A percentile compares a stretch with the other conserved stretches of the same genome.
Evolutionary conservation across 2,329 filamentous ascomycete species (phyloP).

Genomic region (Aureobasidium zeae): DNA sequence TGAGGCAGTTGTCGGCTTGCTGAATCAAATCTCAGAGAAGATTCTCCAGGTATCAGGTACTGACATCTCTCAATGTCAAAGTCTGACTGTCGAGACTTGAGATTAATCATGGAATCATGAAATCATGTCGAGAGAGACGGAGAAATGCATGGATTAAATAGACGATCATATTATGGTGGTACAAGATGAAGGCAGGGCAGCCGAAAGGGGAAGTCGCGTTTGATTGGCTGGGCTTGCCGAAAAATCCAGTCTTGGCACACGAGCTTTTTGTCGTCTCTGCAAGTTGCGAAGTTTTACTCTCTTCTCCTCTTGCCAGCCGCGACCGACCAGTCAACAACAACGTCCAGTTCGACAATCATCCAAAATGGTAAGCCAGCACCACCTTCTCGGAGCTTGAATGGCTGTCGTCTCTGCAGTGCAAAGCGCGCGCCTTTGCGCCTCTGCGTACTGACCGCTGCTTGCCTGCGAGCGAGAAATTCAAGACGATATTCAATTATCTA

Average conservation of each 20-base stretch:
- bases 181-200: too few relatives aligned
- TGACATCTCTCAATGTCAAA: too few relatives aligned
- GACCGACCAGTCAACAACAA: constrained; percentile 14
- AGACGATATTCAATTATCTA: constrained; percentile 12
- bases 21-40: too few relatives aligned
- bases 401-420: constrained; percentile 14
- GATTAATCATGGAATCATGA: too few relatives aligned
- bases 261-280: constrained; percentile 15
- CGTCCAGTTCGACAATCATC: constrained; percentile 13
- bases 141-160: too few relatives aligned
- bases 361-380: constrained; percentile 17
- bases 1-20: too few relatives aligned
- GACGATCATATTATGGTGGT: too few relatives aligned
- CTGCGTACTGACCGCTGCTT: too few relatives aligned
- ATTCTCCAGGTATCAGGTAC: too few relatives aligned
- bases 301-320: constrained; percentile 9
- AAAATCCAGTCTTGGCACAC: not conserved
- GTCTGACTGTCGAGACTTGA: too few relatives aligned
- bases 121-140: too few relatives aligned
- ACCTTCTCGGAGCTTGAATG: constrained; percentile 4
- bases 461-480: constrained; percentile 14
- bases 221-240: constrained; percentile 11
- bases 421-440: constrained; percentile 10
- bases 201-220: not conserved
- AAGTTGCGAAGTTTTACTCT: constrained; percentile 5